Conservation (phyloP, 257 asterid species). For the Solanum corneliomulleri region DNA sequence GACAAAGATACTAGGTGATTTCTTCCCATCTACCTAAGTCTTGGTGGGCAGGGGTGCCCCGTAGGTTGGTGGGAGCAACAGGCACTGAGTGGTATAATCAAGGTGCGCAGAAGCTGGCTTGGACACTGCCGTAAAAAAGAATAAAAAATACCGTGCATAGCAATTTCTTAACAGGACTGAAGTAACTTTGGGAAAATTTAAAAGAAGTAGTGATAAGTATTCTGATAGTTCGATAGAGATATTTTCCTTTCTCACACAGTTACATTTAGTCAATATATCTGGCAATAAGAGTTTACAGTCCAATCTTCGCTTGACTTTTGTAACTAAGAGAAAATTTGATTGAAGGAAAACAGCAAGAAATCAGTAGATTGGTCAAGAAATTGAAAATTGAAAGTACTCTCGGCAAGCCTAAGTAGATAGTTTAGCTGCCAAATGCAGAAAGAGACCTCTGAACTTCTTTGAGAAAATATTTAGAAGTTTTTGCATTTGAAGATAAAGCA, state of each 20-base stretch:
- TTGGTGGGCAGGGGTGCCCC: not conserved
- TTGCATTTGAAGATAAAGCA: not conserved
- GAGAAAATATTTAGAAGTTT: not conserved
- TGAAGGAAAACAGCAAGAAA: not conserved
- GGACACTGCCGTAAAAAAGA: not conserved
- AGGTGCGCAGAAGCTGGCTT: not conserved
- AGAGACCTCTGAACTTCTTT: conserved; percentile 8
- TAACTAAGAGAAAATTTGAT: not conserved
- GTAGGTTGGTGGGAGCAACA: not conserved
- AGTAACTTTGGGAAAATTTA: not conserved
- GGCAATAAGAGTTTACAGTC: not conserved
- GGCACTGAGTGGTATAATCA: not conserved
- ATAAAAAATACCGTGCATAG: not conserved
- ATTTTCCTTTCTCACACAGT: not conserved
- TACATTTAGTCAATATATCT: not conserved
- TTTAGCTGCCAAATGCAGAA: conserved; percentile 1
- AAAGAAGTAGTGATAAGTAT: not conserved
- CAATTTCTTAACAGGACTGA: not conserved
- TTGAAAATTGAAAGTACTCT: not conserved
- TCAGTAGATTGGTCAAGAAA: not conserved
- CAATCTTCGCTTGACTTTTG: not conserved
- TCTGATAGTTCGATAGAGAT: not conserved
- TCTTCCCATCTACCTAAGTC: not conserved
- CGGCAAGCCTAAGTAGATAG: not conserved
- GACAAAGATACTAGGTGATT: not conserved